Percentiles rank a stretch among this genome's conserved stretches.
These are phyloP conservation scores for Sordariomycetes sp. DNA, from an alignment of 2,329 filamentous ascomycete species.

Conservation along the genomic window DNA sequence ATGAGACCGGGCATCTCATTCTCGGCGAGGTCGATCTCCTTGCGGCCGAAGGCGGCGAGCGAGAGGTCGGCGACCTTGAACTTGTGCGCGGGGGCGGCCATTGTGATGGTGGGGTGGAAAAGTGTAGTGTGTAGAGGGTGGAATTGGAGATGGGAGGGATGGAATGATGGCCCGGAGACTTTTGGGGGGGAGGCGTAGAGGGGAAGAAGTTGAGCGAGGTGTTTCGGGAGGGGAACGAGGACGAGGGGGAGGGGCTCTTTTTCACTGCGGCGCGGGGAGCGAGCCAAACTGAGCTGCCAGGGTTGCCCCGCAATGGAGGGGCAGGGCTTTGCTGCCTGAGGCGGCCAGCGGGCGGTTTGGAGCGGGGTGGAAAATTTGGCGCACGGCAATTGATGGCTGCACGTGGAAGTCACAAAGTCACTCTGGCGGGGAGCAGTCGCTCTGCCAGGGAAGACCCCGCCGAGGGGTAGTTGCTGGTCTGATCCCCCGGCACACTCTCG, in stretches of 20 bases:
- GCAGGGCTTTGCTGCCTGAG: background rate
- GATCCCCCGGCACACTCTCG: too few species aligned
- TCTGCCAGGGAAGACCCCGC: too few species aligned
- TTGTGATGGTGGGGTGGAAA: constrained; percentile 20
- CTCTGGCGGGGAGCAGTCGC: too few species aligned
- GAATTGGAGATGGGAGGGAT: constrained; percentile 7
- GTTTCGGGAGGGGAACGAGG: constrained; percentile 7
- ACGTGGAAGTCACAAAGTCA: too few species aligned
- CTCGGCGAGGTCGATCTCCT: constrained; percentile 97
- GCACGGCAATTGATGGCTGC: background rate
- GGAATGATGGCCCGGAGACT: background rate
- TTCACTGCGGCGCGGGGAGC: background rate
- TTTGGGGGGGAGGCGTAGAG: constrained; percentile 6
- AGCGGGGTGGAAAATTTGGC: background rate
- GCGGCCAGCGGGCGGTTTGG: background rate
- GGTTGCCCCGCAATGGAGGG: background rate
- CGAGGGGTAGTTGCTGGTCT: too few species aligned
- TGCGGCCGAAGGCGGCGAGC: constrained; percentile 94
- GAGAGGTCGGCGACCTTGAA: constrained; percentile 99
- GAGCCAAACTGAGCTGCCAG: background rate
- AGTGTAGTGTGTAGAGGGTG: constrained; percentile 5
- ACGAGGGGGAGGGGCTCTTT: background rate
- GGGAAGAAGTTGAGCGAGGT: constrained; percentile 5
- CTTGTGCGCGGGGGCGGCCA: constrained; percentile 74
- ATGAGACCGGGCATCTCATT: constrained; percentile 97